Base-by-base conservation (phyloP, 768 basidiomycete genomes). In the Candolleomyces efflorescens region DNA sequence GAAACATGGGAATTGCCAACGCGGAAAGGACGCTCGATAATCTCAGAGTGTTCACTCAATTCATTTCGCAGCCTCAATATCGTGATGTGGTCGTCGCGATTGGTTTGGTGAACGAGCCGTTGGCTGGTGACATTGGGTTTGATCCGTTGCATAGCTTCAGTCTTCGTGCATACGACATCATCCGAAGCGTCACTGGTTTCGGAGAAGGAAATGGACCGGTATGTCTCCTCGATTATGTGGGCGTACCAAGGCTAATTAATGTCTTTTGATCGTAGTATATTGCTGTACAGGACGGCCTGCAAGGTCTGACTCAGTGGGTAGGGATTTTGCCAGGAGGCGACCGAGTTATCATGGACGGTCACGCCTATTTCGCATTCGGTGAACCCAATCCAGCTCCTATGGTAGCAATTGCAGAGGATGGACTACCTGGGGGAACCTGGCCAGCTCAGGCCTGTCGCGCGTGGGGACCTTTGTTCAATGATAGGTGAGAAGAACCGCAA, bases 1-100 rank as follows among this genome's bases (percentile, higher is more conserved):
- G 87, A 17, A 83, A 85, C 55, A 94, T 94, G 92, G 92, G 92
- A 15, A 63, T 92, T 48, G 90, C 91, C 47, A 94, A 94, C 65
- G 93, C 89, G 10, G 80, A 94, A 69, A 79, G 92, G 22, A 80
- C 87, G 15, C 74, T 94, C 38, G 81, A 89, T 68, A 86, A 89
- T 64, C 84, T 94, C 60, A 82, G 92, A 22, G 78, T 86, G 37
- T 71, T 90, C 61, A 80, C 83, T 49, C 87, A 90, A 72, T 96
- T 95, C 75, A 86, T 95, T 68, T 81, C 83, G 2, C 89, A 92
- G 68, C 82, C 86, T 17, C 67, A 75, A 56, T 75, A 74, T 58
- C 66, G 62, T 32, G 63, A 62, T 76, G 83, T 92, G 10, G 73
- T 87, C 38, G 78, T 78, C 12, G 68, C 82, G 53, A 84, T 86